phyloP scores from a whole-genome alignment of 176 grass and related monocot species.

The Cymbopogon citratus region DNA sequence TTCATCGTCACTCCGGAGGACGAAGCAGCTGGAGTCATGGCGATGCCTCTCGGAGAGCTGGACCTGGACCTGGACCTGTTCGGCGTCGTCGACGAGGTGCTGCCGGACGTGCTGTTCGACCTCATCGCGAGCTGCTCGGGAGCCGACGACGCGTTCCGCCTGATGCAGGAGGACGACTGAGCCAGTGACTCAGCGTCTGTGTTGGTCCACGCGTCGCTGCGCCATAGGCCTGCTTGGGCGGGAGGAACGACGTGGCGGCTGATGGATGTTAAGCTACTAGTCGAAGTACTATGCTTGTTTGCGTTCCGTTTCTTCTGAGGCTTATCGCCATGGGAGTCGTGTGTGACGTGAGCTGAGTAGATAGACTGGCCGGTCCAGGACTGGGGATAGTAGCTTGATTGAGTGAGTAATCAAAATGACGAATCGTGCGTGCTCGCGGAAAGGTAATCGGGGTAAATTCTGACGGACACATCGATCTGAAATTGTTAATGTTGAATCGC shows the following conservation, averaged over 20 bases:
- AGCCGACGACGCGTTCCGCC: background rate
- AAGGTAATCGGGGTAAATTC: background rate
- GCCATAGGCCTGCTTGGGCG: background rate
- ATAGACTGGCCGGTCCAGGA: no score
- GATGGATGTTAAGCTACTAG: no score
- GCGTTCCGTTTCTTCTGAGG: background rate
- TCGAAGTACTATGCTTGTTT: background rate
- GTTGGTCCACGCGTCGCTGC: background rate
- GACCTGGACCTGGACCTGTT: background rate
- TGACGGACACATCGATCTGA: background rate
- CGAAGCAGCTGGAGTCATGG: background rate
- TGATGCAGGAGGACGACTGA: constrained; percentile 10
- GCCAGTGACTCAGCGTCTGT: background rate
- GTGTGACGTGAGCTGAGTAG: no score
- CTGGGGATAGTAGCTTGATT: no score
- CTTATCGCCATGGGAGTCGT: background rate
- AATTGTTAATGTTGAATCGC: background rate
- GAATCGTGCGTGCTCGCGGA: background rate
- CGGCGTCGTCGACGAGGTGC: background rate
- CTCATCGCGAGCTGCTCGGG: constrained; percentile 23
- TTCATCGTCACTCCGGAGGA: background rate
- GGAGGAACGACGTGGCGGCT: background rate
- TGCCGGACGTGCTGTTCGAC: constrained; percentile 31
- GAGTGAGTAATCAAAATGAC: background rate
- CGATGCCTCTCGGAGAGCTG: background rate